phyloP scores from a whole-genome alignment of 2,329 filamentous ascomycete species.

The Pseudogymnoascus sp. region DNA sequence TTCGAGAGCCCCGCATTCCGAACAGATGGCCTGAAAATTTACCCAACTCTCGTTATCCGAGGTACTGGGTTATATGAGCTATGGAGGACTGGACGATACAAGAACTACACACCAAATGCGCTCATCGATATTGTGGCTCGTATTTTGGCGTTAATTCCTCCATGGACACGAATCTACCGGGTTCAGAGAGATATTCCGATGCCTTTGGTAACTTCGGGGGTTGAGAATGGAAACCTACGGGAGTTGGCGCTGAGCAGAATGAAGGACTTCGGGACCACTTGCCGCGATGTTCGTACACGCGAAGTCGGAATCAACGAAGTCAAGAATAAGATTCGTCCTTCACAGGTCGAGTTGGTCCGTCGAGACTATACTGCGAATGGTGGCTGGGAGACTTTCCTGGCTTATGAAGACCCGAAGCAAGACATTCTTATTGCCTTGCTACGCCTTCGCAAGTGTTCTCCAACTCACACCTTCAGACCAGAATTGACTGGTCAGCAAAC shows the following conservation, averaged over 20 bases:
- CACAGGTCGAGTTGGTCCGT: conserved; percentile 89
- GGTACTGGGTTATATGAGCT: conserved; percentile 95
- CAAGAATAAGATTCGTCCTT: conserved; percentile 95
- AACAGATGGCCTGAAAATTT: conserved; percentile 96
- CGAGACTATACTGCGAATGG: conserved; percentile 92
- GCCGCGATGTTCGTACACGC: conserved; percentile 88
- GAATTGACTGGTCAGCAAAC: conserved; percentile 82
- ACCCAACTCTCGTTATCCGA: conserved; percentile 92
- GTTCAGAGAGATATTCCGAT: conserved; percentile 99
- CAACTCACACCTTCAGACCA: conserved; percentile 83
- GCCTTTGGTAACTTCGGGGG: conserved; percentile 96
- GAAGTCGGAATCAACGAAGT: conserved; percentile 99
- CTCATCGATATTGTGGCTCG: conserved; percentile 91
- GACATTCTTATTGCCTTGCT: conserved; percentile 92
- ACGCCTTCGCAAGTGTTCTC: conserved; percentile 80
- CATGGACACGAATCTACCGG: conserved; percentile 97
- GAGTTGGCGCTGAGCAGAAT: conserved; percentile 92
- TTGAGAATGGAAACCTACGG: conserved; percentile 93
- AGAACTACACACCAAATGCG: conserved; percentile 97
- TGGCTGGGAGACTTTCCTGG: conserved; percentile 97
- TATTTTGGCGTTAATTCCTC: conserved; percentile 89
- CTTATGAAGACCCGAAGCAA: conserved; percentile 97
- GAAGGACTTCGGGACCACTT: conserved; percentile 98
- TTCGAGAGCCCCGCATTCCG: conserved; percentile 95
- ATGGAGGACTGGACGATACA: conserved; percentile 93